phyloP scores from a whole-genome alignment of 2,329 filamentous ascomycete species.

The Plectosphaerella sp. region DNA sequence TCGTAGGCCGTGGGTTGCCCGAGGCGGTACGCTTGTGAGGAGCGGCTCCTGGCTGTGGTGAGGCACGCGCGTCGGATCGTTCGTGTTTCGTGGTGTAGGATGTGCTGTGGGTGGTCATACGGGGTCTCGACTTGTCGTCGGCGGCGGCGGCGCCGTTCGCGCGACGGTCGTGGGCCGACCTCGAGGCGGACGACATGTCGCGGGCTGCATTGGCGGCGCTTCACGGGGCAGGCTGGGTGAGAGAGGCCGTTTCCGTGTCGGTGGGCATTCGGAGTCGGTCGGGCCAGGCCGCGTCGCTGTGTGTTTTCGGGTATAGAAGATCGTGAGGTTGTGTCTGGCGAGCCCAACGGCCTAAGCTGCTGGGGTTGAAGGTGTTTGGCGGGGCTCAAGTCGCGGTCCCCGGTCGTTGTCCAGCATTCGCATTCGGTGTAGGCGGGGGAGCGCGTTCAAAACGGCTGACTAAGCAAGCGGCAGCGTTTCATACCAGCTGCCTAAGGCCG shows the following conservation, averaged over 20 bases:
- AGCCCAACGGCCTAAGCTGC: background rate
- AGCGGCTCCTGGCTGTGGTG: slow-evolving; percentile 27
- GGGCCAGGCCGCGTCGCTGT: too few relatives aligned
- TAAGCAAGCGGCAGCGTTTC: background rate
- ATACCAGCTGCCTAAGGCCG: too few relatives aligned
- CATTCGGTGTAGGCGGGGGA: background rate
- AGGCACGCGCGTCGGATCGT: slow-evolving; percentile 29
- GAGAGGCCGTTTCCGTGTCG: background rate
- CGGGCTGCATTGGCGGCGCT: slow-evolving; percentile 27
- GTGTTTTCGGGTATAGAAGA: too few relatives aligned
- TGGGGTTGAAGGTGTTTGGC: slow-evolving; percentile 1
- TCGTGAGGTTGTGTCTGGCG: slow-evolving; percentile 6
- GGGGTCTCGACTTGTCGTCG: slow-evolving; percentile 21
- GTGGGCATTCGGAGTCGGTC: background rate
- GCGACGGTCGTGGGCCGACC: slow-evolving; percentile 37
- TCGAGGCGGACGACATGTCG: slow-evolving; percentile 36
- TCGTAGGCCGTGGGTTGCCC: slow-evolving; percentile 47
- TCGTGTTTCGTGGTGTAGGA: slow-evolving; percentile 24
- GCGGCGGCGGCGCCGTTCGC: slow-evolving; percentile 31
- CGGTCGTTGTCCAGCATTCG: background rate
- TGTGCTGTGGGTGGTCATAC: slow-evolving; percentile 24
- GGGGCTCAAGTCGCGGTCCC: slow-evolving; percentile 1
- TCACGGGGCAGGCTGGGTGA: background rate
- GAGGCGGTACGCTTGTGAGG: slow-evolving; percentile 56
- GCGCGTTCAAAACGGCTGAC: background rate